Conservation (phyloP, 495 filamentous ascomycete species). For the Penicillium turbatum region DNA sequence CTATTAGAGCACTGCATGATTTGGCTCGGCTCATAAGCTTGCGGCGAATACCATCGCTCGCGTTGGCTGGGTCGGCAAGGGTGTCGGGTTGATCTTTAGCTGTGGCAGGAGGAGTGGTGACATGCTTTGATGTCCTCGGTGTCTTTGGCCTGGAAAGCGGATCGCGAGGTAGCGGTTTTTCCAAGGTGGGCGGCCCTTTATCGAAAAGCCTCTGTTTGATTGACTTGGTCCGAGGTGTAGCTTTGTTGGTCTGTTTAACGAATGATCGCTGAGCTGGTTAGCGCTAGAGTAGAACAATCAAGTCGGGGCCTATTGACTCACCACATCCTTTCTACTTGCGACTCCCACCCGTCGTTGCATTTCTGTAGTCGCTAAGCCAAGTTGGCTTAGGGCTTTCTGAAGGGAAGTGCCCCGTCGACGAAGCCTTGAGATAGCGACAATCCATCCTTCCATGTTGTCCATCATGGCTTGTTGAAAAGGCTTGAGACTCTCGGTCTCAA, state of each 20-base stretch:
- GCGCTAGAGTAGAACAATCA: neutral
- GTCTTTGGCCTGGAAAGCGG: slow-evolving; percentile 18
- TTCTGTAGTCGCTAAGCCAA: slow-evolving; percentile 65
- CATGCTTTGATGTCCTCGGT: slow-evolving; percentile 8
- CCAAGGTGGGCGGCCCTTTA: slow-evolving; percentile 12
- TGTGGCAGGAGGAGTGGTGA: slow-evolving; percentile 9
- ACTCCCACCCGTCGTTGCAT: slow-evolving; percentile 72
- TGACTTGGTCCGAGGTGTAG: slow-evolving; percentile 16
- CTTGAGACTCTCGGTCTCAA: slow-evolving; percentile 41
- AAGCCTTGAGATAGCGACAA: slow-evolving; percentile 64
- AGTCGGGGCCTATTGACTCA: slow-evolving; percentile 18
- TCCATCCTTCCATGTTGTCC: slow-evolving; percentile 84
- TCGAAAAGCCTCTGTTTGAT: slow-evolving; percentile 26
- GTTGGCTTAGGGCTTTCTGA: slow-evolving; percentile 55
- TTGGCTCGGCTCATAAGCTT: slow-evolving; percentile 17
- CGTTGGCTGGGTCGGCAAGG: neutral
- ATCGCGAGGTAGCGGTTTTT: slow-evolving; percentile 38
- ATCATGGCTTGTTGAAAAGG: slow-evolving; percentile 76
- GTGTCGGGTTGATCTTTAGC: slow-evolving; percentile 17
- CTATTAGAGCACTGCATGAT: slow-evolving; percentile 24
- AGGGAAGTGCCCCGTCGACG: slow-evolving; percentile 61
- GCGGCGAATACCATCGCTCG: slow-evolving; percentile 8
- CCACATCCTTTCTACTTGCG: slow-evolving; percentile 60
- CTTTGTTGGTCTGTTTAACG: slow-evolving; percentile 8
- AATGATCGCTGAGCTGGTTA: slow-evolving; percentile 24